Base-by-base conservation (phyloP, 257 asterid species). In the Nemophila menziesii region DNA sequence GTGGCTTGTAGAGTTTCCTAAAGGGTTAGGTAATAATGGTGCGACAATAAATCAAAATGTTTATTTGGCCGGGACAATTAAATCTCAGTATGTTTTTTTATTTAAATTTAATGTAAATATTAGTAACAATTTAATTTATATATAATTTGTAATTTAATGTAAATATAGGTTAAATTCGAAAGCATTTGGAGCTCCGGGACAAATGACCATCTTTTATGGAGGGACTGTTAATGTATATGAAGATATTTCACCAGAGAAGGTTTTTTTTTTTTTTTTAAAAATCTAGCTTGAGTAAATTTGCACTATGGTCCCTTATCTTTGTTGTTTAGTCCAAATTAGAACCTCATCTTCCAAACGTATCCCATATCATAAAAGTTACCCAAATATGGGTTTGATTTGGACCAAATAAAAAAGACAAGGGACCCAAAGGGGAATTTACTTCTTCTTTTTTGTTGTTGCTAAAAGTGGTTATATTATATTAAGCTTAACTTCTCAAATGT, bases 151-250 rank as follows among this genome's bases (percentile, higher is more conserved):
- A 1, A 2, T 29, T n/a, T n/a, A n/a, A n/a, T n/a, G 4, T 24
- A 24, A 24, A 2, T 13, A 29, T 29, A 75, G 86, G 63, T 61
- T 46, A 41, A 22, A 47, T 45, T 39, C 72, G 19, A 75, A 57
- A 65, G 54, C 48, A 38, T 48, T 79, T 0, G 47, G 20, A 0
- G 48, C 60, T 19, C 77, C 82, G 36, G 74, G 86, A 49, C 92
- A 79, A 67, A 33, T 79, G 56, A 79, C 92, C 54, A 67, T 79
- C 43, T 75, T 79, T 45, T 79, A 69, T 39, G 67, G 70, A 26
- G 90, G 90, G 21, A 58, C 81, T 0, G 81, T 78, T n/a, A 66
- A 71, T 16, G 84, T 71, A 13, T 75, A 56, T 9, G 82, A 72
- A 27, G 53, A 72, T 39, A 44, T 79, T 38, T 68, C 86, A 12